These are phyloP conservation scores for Coemansia biformis DNA, from an alignment of 192 early-diverging fungal genomes.

Conservation along the genomic window DNA sequence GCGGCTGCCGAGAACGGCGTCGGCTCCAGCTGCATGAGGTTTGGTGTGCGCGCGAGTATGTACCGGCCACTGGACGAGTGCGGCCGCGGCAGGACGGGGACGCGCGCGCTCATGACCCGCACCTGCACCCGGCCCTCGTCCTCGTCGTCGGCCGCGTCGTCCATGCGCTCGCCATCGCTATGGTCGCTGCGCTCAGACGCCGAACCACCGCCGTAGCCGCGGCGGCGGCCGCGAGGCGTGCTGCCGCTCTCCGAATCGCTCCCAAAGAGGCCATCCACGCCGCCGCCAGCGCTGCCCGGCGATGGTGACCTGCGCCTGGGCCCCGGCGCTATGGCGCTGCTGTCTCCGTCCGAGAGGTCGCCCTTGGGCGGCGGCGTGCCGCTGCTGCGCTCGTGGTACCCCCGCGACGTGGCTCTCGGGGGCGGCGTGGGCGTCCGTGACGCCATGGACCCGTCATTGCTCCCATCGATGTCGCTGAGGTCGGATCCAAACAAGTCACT, in stretches of 20 bases:
- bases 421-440: constrained; percentile 7
- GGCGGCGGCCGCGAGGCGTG: neutral
- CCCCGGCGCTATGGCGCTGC: constrained; percentile 2
- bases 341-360: constrained; percentile 29
- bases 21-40: constrained; percentile 42
- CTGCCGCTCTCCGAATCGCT: constrained; percentile 12
- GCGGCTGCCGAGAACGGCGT: constrained; percentile 30
- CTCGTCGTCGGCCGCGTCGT: constrained; percentile 2
- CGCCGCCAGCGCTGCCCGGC: constrained; percentile 1
- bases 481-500: constrained; percentile 48
- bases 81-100: constrained; percentile 34
- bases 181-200: constrained; percentile 1
- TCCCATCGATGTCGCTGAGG: constrained; percentile 30
- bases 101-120: constrained; percentile 26
- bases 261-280: constrained; percentile 23
- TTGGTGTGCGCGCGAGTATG: constrained; percentile 36
- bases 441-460: constrained; percentile 1
- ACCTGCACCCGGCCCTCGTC: constrained; percentile 12
- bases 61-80: constrained; percentile 13
- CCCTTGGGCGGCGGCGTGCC: constrained; percentile 25
- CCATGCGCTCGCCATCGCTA: constrained; percentile 1
- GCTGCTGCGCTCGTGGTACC: neutral
- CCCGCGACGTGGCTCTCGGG: neutral
- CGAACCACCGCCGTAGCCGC: neutral
- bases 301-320: neutral